phyloP scores from a whole-genome alignment of 306 rosid genomes.

The Dalbergia cultrata region DNA sequence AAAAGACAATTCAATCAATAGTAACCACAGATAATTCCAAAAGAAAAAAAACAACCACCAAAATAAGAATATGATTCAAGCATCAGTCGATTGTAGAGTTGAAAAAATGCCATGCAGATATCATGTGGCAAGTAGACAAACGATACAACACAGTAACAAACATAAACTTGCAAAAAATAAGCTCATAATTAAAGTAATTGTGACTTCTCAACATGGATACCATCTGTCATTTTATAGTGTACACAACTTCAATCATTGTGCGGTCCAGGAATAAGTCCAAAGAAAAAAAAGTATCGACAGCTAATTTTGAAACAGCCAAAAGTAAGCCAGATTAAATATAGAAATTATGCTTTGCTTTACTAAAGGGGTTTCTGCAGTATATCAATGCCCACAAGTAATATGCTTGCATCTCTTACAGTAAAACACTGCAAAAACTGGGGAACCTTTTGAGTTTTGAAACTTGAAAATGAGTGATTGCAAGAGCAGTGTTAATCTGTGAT shows the following conservation, averaged over 20 bases:
- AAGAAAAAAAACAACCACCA: background rate
- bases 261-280: background rate
- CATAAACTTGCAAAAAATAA: background rate
- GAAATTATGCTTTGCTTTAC: constrained; percentile 12
- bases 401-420: background rate
- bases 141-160: background rate
- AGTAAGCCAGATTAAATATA: background rate
- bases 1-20: constrained; percentile 37
- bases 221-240: background rate
- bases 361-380: constrained; percentile 26
- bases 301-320: constrained; percentile 4
- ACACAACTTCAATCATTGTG: background rate
- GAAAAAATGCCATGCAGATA: background rate
- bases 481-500: background rate
- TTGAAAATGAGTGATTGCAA: constrained; percentile 20
- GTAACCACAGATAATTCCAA: constrained; percentile 1
- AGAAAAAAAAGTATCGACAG: background rate
- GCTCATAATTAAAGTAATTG: background rate
- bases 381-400: constrained; percentile 33
- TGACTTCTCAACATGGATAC: background rate
- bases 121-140: background rate
- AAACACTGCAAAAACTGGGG: constrained; percentile 5
- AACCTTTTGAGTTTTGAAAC: background rate
- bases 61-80: constrained; percentile 19
- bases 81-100: constrained; percentile 11